phyloP scores from a whole-genome alignment of 352 stramenopile species.

The Phytophthora melonis region DNA sequence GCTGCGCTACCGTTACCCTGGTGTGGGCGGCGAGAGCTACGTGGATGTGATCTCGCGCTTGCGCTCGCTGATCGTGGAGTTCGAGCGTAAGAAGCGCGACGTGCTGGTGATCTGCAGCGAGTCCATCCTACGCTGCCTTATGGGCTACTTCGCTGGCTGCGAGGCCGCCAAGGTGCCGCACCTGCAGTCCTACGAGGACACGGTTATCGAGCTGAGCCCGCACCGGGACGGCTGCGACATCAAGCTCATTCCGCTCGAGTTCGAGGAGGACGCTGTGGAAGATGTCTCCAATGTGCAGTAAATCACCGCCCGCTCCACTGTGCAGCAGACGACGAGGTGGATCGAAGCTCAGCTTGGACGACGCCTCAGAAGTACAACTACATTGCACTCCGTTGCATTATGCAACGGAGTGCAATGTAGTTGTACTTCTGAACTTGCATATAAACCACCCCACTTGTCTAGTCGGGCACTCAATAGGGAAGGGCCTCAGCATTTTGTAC shows the following conservation, averaged over 20 bases:
- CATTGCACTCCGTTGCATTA: conserved; percentile 23
- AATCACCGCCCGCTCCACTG: conserved; percentile 4
- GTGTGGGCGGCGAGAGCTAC: conserved; percentile 94
- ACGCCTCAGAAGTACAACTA: conserved; percentile 23
- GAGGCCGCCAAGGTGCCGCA: conserved; percentile 77
- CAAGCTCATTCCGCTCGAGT: conserved; percentile 81
- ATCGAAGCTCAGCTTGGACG: not conserved
- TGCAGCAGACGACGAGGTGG: conserved; percentile 3
- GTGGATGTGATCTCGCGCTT: conserved; percentile 94
- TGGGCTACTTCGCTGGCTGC: conserved; percentile 85
- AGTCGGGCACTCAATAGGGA: conserved; percentile 26
- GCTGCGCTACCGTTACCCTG: conserved; percentile 91
- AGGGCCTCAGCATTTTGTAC: conserved; percentile 33
- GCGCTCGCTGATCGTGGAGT: conserved; percentile 93
- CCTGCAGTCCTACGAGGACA: conserved; percentile 74
- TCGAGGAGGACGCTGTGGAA: conserved; percentile 43
- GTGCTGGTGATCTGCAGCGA: conserved; percentile 88
- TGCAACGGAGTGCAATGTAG: too few relatives aligned
- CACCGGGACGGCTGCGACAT: conserved; percentile 88
- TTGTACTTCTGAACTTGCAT: too few relatives aligned
- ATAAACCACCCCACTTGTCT: conserved; percentile 19
- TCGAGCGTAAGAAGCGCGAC: conserved; percentile 91
- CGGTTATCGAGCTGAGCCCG: conserved; percentile 81
- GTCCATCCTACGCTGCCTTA: conserved; percentile 79
- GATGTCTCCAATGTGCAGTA: conserved; percentile 31